Evolutionary conservation across 1,284 basidiomycete genomes (phyloP).

Genomic region (Pyrrhoderma noxium): DNA sequence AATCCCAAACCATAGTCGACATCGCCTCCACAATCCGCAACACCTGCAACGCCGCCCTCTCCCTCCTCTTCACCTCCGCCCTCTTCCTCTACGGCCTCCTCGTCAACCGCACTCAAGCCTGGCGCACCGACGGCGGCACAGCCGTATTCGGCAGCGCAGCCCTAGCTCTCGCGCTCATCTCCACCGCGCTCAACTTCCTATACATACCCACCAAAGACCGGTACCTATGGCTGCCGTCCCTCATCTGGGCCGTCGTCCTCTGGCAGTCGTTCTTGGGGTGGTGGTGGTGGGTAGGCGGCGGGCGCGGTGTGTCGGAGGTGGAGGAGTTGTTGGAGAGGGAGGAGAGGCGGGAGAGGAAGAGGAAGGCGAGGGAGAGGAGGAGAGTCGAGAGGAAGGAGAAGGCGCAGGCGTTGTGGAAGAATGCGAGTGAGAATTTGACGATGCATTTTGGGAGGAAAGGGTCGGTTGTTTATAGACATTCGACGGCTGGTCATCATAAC

Average conservation of each 20-base stretch:
- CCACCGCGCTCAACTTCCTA: slow-evolving; percentile 79
- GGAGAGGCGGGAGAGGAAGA: slow-evolving; percentile 49
- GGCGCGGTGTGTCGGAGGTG: slow-evolving; percentile 54
- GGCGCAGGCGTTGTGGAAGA: slow-evolving; percentile 43
- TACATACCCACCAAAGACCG: slow-evolving; percentile 78
- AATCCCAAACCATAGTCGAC: slow-evolving; percentile 38
- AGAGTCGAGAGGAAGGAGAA: slow-evolving; percentile 37
- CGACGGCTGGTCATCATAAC: too few relatives aligned
- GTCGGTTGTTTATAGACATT: too few relatives aligned
- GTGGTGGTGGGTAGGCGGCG: slow-evolving; percentile 98
- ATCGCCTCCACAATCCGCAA: slow-evolving; percentile 81
- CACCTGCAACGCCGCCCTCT: slow-evolving; percentile 92
- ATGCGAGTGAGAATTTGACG: slow-evolving; percentile 7
- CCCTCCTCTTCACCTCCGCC: slow-evolving; percentile 85
- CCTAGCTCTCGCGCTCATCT: slow-evolving; percentile 68
- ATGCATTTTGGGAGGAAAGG: neutral
- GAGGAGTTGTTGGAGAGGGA: slow-evolving; percentile 53
- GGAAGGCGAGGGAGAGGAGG: slow-evolving; percentile 32
- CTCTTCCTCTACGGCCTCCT: slow-evolving; percentile 91
- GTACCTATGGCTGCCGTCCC: slow-evolving; percentile 77
- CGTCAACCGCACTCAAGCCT: slow-evolving; percentile 74
- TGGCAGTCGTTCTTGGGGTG: slow-evolving; percentile 91
- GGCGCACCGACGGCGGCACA: slow-evolving; percentile 94
- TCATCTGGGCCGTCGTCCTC: slow-evolving; percentile 82
- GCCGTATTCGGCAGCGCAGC: slow-evolving; percentile 88